These are phyloP conservation scores for Paramarasmius palmivorus DNA, from an alignment of 1,284 basidiomycete genomes.

Conservation along the genomic window DNA sequence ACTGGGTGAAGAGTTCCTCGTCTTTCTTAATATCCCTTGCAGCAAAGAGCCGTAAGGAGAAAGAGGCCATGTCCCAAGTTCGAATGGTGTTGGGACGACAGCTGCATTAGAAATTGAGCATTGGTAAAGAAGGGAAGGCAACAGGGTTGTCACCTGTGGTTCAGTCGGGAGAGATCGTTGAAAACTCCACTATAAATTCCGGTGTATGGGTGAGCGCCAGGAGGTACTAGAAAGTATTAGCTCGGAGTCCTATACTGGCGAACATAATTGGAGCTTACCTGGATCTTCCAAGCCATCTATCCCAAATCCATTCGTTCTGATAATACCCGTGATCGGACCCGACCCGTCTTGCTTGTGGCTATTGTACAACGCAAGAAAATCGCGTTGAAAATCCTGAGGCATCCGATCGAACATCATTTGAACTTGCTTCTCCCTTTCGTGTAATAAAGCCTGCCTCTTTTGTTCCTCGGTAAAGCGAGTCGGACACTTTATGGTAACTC, in stretches of 20 bases:
- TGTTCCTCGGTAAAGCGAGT: constrained; percentile 7
- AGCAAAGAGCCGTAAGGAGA: constrained; percentile 28
- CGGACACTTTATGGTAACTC: neutral
- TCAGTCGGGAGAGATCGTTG: constrained; percentile 3
- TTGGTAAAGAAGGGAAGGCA: neutral
- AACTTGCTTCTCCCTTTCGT: neutral
- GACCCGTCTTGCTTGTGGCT: constrained; percentile 6
- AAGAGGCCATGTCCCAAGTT: constrained; percentile 26
- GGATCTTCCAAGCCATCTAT: neutral
- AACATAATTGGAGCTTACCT: neutral
- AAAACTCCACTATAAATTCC: neutral
- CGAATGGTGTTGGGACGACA: constrained; percentile 27
- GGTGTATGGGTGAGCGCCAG: too few relatives aligned
- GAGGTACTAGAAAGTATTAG: too few relatives aligned
- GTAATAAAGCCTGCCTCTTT: constrained; percentile 2
- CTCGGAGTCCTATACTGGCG: too few relatives aligned
- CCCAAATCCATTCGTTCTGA: constrained; percentile 2
- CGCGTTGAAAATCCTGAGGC: constrained; percentile 2
- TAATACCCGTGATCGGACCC: neutral
- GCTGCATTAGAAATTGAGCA: constrained; percentile 14
- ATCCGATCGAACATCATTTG: constrained; percentile 7
- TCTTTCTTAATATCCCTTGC: constrained; percentile 26
- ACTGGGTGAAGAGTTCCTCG: constrained; percentile 31
- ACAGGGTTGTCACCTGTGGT: constrained; percentile 8
- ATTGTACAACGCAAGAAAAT: constrained; percentile 3